These are phyloP conservation scores for Neopestalotiopsis clavispora DNA, from an alignment of 2,329 filamentous ascomycete genomes.

Conservation along the genomic window DNA sequence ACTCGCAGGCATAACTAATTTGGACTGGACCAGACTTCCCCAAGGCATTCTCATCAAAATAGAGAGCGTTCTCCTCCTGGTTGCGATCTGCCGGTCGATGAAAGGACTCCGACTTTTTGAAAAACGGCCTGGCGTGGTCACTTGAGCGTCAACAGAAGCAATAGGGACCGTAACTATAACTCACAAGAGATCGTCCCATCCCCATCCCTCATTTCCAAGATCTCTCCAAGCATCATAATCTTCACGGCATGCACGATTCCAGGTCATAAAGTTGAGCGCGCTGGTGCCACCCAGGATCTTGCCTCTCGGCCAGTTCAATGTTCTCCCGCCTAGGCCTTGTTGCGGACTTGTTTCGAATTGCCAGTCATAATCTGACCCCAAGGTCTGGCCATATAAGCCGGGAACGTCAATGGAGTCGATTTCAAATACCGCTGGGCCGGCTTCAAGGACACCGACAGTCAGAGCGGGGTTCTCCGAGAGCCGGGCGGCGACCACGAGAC, in stretches of 20 bases:
- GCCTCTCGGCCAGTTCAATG: slow-evolving; percentile 46
- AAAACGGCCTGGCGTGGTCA: slow-evolving; percentile 45
- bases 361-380: slow-evolving; percentile 47
- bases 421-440: slow-evolving; percentile 37
- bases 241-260: slow-evolving; percentile 48
- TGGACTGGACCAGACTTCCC: slow-evolving; percentile 53
- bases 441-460: slow-evolving; percentile 50
- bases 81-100: slow-evolving; percentile 42
- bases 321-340: slow-evolving; percentile 41
- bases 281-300: slow-evolving; percentile 66
- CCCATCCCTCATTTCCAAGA: slow-evolving; percentile 64
- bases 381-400: slow-evolving; percentile 38
- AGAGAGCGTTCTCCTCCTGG: slow-evolving; percentile 39
- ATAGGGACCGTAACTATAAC: slow-evolving; percentile 1
- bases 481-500: slow-evolving; percentile 14
- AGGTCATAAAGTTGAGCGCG: slow-evolving; percentile 64
- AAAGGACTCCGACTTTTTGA: slow-evolving; percentile 55
- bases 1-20: slow-evolving; percentile 48
- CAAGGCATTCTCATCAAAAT: slow-evolving; percentile 44
- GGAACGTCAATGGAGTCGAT: slow-evolving; percentile 39
- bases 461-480: slow-evolving; percentile 25
- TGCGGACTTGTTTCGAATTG: slow-evolving; percentile 45
- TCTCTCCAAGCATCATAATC: slow-evolving; percentile 63
- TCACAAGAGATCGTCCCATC: slow-evolving; percentile 52
- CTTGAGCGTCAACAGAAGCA: neutral